These are phyloP conservation scores for Peronospora tabacina DNA, from an alignment of 352 stramenopile genomes.

Conservation along the genomic window DNA sequence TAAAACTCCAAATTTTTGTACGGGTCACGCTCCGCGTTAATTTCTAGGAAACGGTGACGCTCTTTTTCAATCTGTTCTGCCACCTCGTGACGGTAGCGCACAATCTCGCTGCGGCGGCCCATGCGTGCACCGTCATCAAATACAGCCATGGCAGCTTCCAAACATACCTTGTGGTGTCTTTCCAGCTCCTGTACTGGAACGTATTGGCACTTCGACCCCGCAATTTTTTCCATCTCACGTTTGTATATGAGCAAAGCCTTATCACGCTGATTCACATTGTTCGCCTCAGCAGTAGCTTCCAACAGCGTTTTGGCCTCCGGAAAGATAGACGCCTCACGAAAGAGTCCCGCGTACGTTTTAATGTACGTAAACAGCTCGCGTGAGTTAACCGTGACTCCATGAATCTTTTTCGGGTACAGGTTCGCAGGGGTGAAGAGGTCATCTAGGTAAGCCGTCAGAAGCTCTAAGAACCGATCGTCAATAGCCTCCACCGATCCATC, in stretches of 20 bases:
- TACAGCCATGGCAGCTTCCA: slow-evolving; percentile 71
- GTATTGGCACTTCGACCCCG: slow-evolving; percentile 80
- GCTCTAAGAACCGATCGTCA: slow-evolving; percentile 88
- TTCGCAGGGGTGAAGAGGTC: slow-evolving; percentile 89
- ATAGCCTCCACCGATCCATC: slow-evolving; percentile 92
- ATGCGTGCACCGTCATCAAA: slow-evolving; percentile 96
- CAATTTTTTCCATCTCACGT: slow-evolving; percentile 90
- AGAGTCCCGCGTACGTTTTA: slow-evolving; percentile 94
- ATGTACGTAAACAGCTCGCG: slow-evolving; percentile 94
- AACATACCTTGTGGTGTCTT: slow-evolving; percentile 79
- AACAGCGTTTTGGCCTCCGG: slow-evolving; percentile 96
- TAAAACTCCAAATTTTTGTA: slow-evolving; percentile 93
- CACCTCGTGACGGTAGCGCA: slow-evolving; percentile 79
- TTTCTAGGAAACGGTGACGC: slow-evolving; percentile 86
- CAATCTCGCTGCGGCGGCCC: slow-evolving; percentile 87
- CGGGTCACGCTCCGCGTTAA: slow-evolving; percentile 94
- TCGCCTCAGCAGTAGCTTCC: slow-evolving; percentile 94
- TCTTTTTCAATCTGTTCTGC: slow-evolving; percentile 86
- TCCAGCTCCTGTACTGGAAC: slow-evolving; percentile 85
- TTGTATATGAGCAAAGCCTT: slow-evolving; percentile 88
- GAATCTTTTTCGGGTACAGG: slow-evolving; percentile 91
- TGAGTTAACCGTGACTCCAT: slow-evolving; percentile 89
- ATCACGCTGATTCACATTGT: slow-evolving; percentile 93
- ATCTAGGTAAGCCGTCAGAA: slow-evolving; percentile 93
- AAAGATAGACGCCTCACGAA: slow-evolving; percentile 93